Conservation (phyloP, 805 yeast species). For the Lachancea lanzarotensis region DNA sequence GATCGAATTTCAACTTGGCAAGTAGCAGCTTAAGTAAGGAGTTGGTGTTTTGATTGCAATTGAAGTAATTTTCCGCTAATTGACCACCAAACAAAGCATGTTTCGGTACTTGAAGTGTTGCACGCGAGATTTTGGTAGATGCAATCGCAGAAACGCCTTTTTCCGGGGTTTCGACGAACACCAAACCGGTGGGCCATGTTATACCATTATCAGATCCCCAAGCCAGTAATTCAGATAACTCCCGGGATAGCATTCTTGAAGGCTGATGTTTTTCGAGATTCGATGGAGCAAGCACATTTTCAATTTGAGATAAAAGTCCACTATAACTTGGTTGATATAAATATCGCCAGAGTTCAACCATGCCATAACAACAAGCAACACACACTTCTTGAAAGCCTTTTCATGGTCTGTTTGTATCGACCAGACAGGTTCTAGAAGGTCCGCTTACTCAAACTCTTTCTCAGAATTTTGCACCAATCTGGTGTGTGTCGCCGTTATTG, state of each 20-base stretch:
- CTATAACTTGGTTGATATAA: neutral
- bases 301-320: neutral
- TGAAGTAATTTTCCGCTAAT: too few relatives aligned
- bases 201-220: conserved; percentile 40
- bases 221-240: conserved; percentile 11
- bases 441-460: too few relatives aligned
- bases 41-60: conserved; percentile 17
- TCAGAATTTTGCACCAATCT: too few relatives aligned
- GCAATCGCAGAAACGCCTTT: conserved; percentile 36
- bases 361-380: too few relatives aligned
- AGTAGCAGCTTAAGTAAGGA: conserved; percentile 35
- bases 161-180: conserved; percentile 29
- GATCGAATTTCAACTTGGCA: conserved; percentile 38
- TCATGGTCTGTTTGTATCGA: too few relatives aligned
- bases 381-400: too few relatives aligned
- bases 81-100: conserved; percentile 16
- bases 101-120: conserved; percentile 29
- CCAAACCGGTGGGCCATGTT: conserved; percentile 27
- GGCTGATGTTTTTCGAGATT: neutral
- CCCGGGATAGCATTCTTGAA: neutral
- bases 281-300: neutral
- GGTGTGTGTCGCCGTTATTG: too few relatives aligned
- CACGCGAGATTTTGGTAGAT: conserved; percentile 17
- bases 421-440: too few relatives aligned
- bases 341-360: too few relatives aligned